Base-by-base conservation (phyloP, 2,329 filamentous ascomycete species). In the Fusarium aywerte region DNA sequence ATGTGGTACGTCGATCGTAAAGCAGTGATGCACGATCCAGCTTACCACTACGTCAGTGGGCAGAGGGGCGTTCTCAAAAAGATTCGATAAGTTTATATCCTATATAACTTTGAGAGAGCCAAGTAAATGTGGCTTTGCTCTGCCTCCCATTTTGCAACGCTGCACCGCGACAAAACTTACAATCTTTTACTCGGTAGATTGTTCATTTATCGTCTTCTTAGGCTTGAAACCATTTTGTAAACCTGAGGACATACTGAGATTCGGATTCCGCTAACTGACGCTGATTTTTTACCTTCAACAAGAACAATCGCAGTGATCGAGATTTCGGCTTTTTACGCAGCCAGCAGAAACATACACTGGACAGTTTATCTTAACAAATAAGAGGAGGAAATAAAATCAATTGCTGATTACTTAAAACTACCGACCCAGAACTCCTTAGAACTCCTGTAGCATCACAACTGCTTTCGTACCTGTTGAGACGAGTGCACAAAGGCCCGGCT, bases 401-500 rank as follows among this genome's bases (percentile, higher is more conserved):
- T 57, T 64, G 36, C 56, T 54, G 58, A 38, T 51, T 29, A 53
- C 45, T 52, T 56, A 29, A 49, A 50, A 29, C 23, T 65, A 71
- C 53, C 33, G 32, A 61, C 44, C 44, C 31, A 51, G 16, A 36
- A 60, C 56, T 60, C 56, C 65, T n/a, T 29, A 18, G 45, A 58
- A 69, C 67, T 58, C 67, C 69, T 40, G 32, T 27, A 32, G 35
- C 35, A 20, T 62, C 44, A 47, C 58, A 45, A 23, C 47, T 60
- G 12, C 53, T 50, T 53, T 45, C 49, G 27, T 33, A 23, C 33
- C 48, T 43, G 36, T 42, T 38, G 57, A 47, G 57, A 45, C 52
- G 21, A 55, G 50, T 52, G 31, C 20, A 31, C 16, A 62, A 51
- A 39, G 45, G 39, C 33, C 21, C 47, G 25, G 47, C 39, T 15